Base-by-base conservation (phyloP, 169 alveolate species). In the Plasmodium chabaudi region DNA sequence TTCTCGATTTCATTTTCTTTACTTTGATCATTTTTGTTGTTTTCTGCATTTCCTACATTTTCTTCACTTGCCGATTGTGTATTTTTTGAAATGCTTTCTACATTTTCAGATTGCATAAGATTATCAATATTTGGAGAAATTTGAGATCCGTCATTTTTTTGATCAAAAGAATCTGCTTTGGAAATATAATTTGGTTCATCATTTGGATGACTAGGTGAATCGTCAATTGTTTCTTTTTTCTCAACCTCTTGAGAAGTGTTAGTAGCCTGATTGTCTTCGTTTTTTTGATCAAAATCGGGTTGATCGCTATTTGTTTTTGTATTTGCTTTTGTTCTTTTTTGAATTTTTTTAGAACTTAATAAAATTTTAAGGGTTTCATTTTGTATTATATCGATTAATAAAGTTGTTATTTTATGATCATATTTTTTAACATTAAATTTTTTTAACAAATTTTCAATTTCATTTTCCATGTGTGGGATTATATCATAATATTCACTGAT, bases 351-450 rank as follows among this genome's bases (percentile, higher is more conserved):
- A 3, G 91, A 84, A 67, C 55, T 68, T 12, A 55, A 68, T 60
- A 84, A 23, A 55, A 84, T 84, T 68, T 63, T 67, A 21, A 84
- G 71, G 1, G 86, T 68, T 68, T 84, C 91, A 68, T 68, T 84
- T 68, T 84, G 91, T 84, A 84, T 84, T 60, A 84, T 84, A 49
- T 84, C 91, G 2, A 84, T 57, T 34, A 84, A 39, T 68, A 84
- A 71, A 19, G 53, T 84, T 1, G 63, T 84, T n/a, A 84, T 84
- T 84, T 84, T 84, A 46, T 84, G 69, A 71, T 84, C 91, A 72
- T 84, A 84, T 23, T 84, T 84, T n/a, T 49, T 67, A 25, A 84
- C 60, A 60, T 84, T 56, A 71, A 60, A 68, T 7, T 15, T 84
- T 68, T 84, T 56, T 57, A 84, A 51, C 17, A 84, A 55, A n/a